These are phyloP conservation scores for Pinus albicaulis DNA, from an alignment of 75 land plant genomes.

Conservation along the genomic window DNA sequence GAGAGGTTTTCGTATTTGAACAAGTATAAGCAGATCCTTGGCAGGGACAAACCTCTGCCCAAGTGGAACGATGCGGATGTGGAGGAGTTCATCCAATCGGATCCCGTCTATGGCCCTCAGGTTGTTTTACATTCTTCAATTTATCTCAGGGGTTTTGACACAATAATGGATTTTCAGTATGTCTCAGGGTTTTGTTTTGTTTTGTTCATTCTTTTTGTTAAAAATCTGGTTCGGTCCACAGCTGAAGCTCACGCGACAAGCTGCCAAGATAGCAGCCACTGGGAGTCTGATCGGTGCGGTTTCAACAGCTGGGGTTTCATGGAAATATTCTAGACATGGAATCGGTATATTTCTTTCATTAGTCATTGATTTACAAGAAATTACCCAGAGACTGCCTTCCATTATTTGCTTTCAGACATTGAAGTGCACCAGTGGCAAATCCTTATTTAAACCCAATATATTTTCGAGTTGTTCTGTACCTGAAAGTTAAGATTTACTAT, in stretches of 20 bases:
- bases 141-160: background rate
- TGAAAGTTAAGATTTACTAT: background rate
- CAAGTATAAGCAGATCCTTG: slow-evolving; percentile 24
- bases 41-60: slow-evolving; percentile 44
- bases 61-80: slow-evolving; percentile 61
- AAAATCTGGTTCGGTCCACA: slow-evolving; percentile 1
- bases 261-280: slow-evolving; percentile 25
- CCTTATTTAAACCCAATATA: background rate
- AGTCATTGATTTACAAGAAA: background rate
- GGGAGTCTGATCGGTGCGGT: slow-evolving; percentile 59
- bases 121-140: slow-evolving; percentile 4
- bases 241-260: slow-evolving; percentile 58
- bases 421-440: background rate
- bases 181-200: background rate
- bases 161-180: background rate
- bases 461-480: background rate
- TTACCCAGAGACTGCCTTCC: background rate
- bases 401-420: background rate
- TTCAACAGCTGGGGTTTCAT: slow-evolving; percentile 48
- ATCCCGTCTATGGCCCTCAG: slow-evolving; percentile 85
- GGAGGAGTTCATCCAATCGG: slow-evolving; percentile 76
- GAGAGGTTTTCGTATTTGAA: slow-evolving; percentile 25
- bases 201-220: background rate
- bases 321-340: slow-evolving; percentile 54
- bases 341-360: slow-evolving; percentile 23